Percentiles rank a stretch among this genome's conserved stretches.
phyloP scores from a whole-genome alignment of 1,139 yeast genomes.

The Debaryomycetaceae sp. region DNA sequence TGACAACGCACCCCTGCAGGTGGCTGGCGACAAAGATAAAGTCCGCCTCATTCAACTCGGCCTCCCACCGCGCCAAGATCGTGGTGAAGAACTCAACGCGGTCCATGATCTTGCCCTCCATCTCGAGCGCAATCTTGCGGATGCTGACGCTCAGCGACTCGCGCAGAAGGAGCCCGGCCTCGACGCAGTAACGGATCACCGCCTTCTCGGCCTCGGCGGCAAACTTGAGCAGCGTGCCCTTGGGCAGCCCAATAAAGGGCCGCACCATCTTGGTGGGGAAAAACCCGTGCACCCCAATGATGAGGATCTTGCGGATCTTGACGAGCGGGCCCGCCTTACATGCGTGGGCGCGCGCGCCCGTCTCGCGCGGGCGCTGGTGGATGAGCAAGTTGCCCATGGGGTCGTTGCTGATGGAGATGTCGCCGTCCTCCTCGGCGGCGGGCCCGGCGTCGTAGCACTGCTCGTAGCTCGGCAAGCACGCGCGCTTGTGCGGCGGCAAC shows the following conservation, averaged over 20 bases:
- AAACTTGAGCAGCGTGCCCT: constrained; percentile 85
- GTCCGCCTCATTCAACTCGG: constrained; percentile 73
- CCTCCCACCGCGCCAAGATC: constrained; percentile 65
- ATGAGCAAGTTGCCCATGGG: constrained; percentile 43
- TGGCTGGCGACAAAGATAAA: constrained; percentile 87
- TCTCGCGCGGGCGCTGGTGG: constrained; percentile 18
- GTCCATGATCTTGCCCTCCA: constrained; percentile 85
- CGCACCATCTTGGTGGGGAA: constrained; percentile 85
- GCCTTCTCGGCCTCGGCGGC: constrained; percentile 84
- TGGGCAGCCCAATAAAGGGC: constrained; percentile 86
- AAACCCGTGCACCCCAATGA: constrained; percentile 93
- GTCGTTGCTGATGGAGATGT: constrained; percentile 39
- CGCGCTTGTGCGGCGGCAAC: constrained; percentile 35
- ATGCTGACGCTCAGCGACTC: constrained; percentile 51
- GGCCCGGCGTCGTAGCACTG: constrained; percentile 19
- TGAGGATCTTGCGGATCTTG: constrained; percentile 53
- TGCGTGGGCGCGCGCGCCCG: constrained; percentile 16
- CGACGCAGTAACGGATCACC: constrained; percentile 67
- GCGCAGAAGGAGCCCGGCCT: constrained; percentile 40
- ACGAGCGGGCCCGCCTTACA: constrained; percentile 29
- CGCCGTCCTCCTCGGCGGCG: constrained; percentile 28
- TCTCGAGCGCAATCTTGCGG: constrained; percentile 88
- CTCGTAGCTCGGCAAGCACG: constrained; percentile 41
- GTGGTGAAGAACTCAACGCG: constrained; percentile 78
- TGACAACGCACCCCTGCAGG: constrained; percentile 94